A percentile compares a stretch with the other conserved stretches of the same genome.
phyloP scores from a whole-genome alignment of 1,284 basidiomycete genomes.

The Puccinia sorghi region DNA sequence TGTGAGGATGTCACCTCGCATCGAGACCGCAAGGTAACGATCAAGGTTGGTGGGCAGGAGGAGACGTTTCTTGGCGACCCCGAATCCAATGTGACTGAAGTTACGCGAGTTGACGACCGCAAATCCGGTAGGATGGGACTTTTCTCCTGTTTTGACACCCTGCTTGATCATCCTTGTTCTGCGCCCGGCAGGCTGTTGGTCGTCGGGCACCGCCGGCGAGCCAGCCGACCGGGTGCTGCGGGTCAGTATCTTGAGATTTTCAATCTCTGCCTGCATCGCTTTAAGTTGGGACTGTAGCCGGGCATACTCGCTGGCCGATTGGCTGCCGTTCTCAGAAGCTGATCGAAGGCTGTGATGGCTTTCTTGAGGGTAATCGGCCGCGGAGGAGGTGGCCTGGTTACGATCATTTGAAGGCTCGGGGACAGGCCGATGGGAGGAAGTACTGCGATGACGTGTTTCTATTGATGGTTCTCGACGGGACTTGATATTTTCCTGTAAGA shows the following conservation, averaged over 20 bases:
- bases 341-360: background rate
- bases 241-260: conserved; percentile 12
- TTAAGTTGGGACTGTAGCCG: conserved; percentile 6
- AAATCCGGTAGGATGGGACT: background rate
- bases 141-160: background rate
- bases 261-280: conserved; percentile 28
- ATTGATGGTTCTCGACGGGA: background rate
- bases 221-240: background rate
- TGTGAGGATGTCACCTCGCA: conserved; percentile 36
- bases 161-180: background rate
- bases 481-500: background rate
- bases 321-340: background rate
- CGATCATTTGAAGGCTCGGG: background rate
- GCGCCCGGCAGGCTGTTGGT: background rate
- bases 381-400: background rate
- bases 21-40: conserved; percentile 28
- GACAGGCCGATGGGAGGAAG: background rate
- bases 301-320: background rate
- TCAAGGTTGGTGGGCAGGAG: conserved; percentile 24
- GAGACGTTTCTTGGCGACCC: conserved; percentile 34
- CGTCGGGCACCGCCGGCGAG: background rate
- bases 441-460: background rate
- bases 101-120: background rate
- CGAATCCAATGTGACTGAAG: conserved; percentile 29
- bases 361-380: background rate